A percentile compares a stretch with the other conserved stretches of the same genome.
These are phyloP conservation scores for Clavispora vitiphila DNA, from an alignment of 805 yeast genomes.

Conservation along the genomic window DNA sequence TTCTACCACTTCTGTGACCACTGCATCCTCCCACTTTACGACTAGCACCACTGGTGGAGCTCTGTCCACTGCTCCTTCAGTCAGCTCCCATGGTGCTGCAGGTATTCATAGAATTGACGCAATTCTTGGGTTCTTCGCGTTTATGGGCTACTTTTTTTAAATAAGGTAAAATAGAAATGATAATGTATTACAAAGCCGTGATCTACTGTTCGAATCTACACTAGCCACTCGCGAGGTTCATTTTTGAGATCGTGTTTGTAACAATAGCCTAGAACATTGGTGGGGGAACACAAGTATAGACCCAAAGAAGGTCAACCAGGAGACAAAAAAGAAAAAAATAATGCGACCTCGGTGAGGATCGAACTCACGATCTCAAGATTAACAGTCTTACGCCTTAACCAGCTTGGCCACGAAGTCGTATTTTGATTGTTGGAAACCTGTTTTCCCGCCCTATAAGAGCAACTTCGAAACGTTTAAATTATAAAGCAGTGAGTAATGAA, in stretches of 20 bases:
- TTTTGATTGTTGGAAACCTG: neutral
- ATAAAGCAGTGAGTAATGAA: no score
- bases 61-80: neutral
- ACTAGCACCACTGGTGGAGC: neutral
- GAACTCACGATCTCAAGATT: conserved; percentile 21
- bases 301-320: no score
- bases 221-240: no score
- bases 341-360: conserved; percentile 19
- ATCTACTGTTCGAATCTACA: no score
- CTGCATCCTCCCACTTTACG: neutral
- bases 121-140: neutral
- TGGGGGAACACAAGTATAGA: no score
- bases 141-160: neutral
- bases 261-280: no score
- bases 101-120: neutral
- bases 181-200: no score
- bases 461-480: no score
- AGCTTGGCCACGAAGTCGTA: conserved; percentile 19
- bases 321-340: neutral
- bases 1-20: neutral
- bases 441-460: neutral
- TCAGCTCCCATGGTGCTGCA: neutral
- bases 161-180: neutral
- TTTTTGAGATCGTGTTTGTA: no score
- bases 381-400: conserved; percentile 20